Percentiles rank a stretch among this genome's conserved stretches.
These are phyloP conservation scores for Ganoderma meredithae DNA, from an alignment of 1,284 basidiomycete species.

Conservation along the genomic window DNA sequence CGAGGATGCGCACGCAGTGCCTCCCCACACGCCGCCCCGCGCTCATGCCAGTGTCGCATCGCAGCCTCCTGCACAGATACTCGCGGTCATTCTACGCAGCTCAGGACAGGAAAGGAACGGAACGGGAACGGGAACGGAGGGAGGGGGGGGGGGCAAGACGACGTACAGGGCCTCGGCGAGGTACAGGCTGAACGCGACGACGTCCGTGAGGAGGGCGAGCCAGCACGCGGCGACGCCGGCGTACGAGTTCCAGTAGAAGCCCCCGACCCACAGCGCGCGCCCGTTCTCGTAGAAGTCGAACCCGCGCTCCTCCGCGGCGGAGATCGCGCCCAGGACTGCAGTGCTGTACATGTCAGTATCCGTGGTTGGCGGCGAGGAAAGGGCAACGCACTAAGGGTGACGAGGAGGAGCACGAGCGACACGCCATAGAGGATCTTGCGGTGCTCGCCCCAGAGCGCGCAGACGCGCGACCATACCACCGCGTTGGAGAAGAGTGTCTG, in stretches of 20 bases:
- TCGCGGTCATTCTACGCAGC: too few species aligned
- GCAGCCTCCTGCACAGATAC: not conserved
- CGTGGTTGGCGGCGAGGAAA: too few species aligned
- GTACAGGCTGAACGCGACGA: not conserved
- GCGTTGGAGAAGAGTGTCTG: slow-evolving; percentile 5
- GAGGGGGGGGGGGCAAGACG: too few species aligned
- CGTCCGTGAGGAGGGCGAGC: not conserved
- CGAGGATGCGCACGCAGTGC: slow-evolving; percentile 5
- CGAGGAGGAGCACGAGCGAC: not conserved
- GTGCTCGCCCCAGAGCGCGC: not conserved
- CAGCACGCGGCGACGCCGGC: not conserved
- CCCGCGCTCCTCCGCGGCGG: not conserved
- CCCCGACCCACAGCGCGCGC: not conserved
- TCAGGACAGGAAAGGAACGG: too few species aligned
- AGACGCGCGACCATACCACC: slow-evolving; percentile 10
- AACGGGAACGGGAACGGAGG: not conserved
- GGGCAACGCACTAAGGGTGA: slow-evolving; percentile 1
- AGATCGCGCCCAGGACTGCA: not conserved
- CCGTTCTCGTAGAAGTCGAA: not conserved
- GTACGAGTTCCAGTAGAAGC: slow-evolving; percentile 3
- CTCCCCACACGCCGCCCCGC: not conserved
- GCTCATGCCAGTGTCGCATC: too few species aligned
- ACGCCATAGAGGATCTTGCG: slow-evolving; percentile 1
- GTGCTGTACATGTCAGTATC: too few species aligned
- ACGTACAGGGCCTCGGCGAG: slow-evolving; percentile 2